Evolutionary conservation across 2,329 filamentous ascomycete species (phyloP).

Genomic region (Colletotrichum brevisporum): DNA sequence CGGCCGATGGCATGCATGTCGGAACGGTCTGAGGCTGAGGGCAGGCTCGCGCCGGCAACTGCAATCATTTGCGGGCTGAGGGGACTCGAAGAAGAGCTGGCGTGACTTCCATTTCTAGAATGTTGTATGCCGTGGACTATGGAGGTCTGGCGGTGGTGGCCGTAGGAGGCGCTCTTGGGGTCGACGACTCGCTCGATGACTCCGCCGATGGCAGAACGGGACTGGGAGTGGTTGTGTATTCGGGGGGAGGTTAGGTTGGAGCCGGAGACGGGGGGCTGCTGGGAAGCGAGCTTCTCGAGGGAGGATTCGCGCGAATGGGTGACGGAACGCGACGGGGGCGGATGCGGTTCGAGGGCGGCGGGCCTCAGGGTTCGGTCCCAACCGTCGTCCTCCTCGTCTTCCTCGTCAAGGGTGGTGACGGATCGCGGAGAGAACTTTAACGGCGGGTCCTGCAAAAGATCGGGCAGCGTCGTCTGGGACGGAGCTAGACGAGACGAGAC

Average conservation of each 20-base stretch:
- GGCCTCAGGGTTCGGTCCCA: constrained; percentile 69
- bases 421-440: constrained; percentile 66
- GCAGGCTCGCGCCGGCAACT: constrained; percentile 70
- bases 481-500: constrained; percentile 59
- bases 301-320: constrained; percentile 72
- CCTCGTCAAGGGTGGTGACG: constrained; percentile 66
- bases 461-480: constrained; percentile 72
- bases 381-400: constrained; percentile 62
- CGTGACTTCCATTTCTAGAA: constrained; percentile 88
- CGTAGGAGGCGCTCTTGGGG: constrained; percentile 73
- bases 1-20: constrained; percentile 65
- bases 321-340: constrained; percentile 54
- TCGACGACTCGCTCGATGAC: constrained; percentile 69
- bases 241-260: constrained; percentile 53
- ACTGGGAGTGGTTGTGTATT: constrained; percentile 54
- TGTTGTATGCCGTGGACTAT: constrained; percentile 98
- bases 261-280: constrained; percentile 38
- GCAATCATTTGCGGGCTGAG: constrained; percentile 90
- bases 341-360: constrained; percentile 54
- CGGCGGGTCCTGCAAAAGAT: constrained; percentile 65
- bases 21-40: constrained; percentile 60
- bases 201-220: constrained; percentile 57
- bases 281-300: constrained; percentile 64
- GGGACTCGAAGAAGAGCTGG: constrained; percentile 84
- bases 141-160: constrained; percentile 95